phyloP scores from a whole-genome alignment of 495 filamentous ascomycete species.

The Baudoinia panamericana region DNA sequence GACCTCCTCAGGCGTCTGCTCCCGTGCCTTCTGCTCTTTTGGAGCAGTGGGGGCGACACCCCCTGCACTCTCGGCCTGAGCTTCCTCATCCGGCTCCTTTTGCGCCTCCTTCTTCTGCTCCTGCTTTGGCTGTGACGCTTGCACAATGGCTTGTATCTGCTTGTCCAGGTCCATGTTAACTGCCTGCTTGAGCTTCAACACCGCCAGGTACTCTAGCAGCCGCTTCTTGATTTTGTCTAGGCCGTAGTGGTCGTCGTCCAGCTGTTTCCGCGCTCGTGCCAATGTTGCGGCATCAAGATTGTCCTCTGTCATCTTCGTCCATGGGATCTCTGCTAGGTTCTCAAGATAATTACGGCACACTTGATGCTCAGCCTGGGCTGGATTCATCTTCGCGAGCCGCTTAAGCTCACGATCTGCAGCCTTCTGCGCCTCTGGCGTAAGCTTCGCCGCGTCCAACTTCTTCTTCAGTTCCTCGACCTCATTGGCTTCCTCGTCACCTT shows the following conservation, averaged over 20 bases:
- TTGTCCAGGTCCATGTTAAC: slow-evolving; percentile 68
- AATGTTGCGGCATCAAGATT: slow-evolving; percentile 74
- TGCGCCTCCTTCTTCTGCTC: slow-evolving; percentile 12
- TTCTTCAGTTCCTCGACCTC: slow-evolving; percentile 89
- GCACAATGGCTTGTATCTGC: slow-evolving; percentile 41
- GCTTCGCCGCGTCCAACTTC: slow-evolving; percentile 64
- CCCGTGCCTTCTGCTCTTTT: slow-evolving; percentile 40
- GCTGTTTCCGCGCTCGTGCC: slow-evolving; percentile 65
- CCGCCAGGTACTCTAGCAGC: slow-evolving; percentile 87
- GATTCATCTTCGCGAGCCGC: slow-evolving; percentile 85
- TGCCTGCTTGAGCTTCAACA: slow-evolving; percentile 83
- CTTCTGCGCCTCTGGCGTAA: slow-evolving; percentile 65
- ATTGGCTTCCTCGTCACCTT: slow-evolving; percentile 50
- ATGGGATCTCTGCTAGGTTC: slow-evolving; percentile 87
- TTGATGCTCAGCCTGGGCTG: slow-evolving; percentile 86
- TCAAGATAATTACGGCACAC: slow-evolving; percentile 91
- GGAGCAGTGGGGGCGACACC: slow-evolving; percentile 3
- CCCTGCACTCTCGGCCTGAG: slow-evolving; percentile 27
- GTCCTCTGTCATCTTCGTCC: slow-evolving; percentile 76
- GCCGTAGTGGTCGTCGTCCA: slow-evolving; percentile 94
- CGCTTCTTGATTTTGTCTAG: slow-evolving; percentile 96
- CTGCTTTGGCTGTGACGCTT: slow-evolving; percentile 12
- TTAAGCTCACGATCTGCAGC: slow-evolving; percentile 81
- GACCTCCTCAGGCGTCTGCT: slow-evolving; percentile 33
- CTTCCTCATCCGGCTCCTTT: slow-evolving; percentile 12